phyloP scores from a whole-genome alignment of 129 eudicot species.

The Gnaphalium uliginosum region DNA sequence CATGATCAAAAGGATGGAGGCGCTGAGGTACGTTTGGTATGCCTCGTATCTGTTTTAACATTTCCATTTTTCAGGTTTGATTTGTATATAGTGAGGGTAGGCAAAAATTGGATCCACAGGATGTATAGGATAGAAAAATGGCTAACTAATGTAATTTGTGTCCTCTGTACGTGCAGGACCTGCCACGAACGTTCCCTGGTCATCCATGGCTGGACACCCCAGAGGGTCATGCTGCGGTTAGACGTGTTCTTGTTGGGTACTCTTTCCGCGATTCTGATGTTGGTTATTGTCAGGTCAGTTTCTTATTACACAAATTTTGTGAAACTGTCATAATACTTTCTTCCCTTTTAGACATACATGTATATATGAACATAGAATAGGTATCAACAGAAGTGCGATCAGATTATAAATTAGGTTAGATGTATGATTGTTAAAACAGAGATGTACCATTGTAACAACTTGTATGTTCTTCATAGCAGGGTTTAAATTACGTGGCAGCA shows the following conservation, averaged over 20 bases:
- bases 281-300: constrained; percentile 89
- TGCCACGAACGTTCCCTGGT: constrained; percentile 92
- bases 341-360: not conserved
- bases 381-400: no score
- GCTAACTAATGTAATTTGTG: not conserved
- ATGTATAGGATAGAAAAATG: not conserved
- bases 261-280: constrained; percentile 96
- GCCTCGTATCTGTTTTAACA: not conserved
- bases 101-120: not conserved
- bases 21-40: no score
- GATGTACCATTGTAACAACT: not conserved
- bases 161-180: constrained; percentile 53
- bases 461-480: constrained; percentile 45
- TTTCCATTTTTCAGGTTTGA: not conserved
- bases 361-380: no score
- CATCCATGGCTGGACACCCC: constrained; percentile 97
- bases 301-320: not conserved
- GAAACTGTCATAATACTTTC: not conserved
- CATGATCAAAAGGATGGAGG: no score
- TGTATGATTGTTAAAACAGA: not conserved
- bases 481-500: constrained; percentile 93
- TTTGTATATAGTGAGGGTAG: not conserved
- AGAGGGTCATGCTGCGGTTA: constrained; percentile 89
- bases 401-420: not conserved
- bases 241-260: constrained; percentile 96